Evolutionary conservation across 2,329 filamentous ascomycete species (phyloP).

Genomic region (Sporothrix phasma): DNA sequence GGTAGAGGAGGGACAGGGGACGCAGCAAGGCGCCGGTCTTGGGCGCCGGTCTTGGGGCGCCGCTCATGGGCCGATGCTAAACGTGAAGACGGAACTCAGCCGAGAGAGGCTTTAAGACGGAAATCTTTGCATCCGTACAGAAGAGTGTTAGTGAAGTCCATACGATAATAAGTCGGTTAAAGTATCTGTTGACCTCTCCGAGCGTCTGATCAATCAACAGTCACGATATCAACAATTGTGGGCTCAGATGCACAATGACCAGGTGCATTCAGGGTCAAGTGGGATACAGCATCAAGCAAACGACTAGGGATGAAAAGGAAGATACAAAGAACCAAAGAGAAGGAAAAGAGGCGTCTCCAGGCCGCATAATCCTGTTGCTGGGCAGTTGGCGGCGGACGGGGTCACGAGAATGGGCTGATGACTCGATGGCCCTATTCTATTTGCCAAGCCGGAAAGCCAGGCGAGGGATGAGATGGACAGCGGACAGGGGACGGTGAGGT

Average conservation of each 20-base stretch:
- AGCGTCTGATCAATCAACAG: not conserved
- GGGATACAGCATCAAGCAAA: not conserved
- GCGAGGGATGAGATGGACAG: not conserved
- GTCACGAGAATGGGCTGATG: conserved; percentile 13
- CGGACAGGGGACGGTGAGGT: not conserved
- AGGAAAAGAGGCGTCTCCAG: not conserved
- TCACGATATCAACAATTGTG: not conserved
- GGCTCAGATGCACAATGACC: not conserved
- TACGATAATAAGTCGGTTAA: too few relatives aligned
- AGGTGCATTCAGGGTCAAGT: not conserved
- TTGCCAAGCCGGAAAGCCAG: conserved; percentile 7
- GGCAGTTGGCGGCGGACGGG: conserved; percentile 12
- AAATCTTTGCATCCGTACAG: not conserved
- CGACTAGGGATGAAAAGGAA: not conserved
- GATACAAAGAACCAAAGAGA: not conserved
- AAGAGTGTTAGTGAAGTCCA: not conserved
- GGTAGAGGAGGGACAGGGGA: not conserved
- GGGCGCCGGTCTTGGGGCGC: not conserved
- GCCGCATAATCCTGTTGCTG: too few relatives aligned
- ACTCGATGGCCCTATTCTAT: conserved; percentile 2
- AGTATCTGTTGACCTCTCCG: not conserved
- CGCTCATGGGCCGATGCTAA: not conserved
- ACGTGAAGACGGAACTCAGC: not conserved
- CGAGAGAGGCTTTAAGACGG: not conserved
- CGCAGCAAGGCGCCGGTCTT: not conserved